phyloP scores from a whole-genome alignment of 2,329 filamentous ascomycete genomes.

The Fusarium floridanum region DNA sequence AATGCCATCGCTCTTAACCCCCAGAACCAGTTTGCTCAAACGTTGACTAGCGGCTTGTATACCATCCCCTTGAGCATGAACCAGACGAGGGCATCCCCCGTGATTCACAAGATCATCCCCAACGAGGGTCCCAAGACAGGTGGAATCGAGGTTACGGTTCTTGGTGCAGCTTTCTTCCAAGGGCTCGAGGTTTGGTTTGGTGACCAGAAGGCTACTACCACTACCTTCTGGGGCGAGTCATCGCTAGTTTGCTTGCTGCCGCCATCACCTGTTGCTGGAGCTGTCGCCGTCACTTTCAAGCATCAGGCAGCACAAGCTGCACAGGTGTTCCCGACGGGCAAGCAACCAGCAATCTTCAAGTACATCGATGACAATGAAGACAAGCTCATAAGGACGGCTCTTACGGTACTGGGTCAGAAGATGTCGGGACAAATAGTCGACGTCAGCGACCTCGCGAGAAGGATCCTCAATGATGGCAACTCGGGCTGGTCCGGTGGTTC shows the following conservation, averaged over 20 bases:
- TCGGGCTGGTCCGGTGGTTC: slow-evolving; percentile 62
- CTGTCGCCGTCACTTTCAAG: slow-evolving; percentile 79
- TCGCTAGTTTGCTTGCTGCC: slow-evolving; percentile 85
- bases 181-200: slow-evolving; percentile 89
- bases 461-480: slow-evolving; percentile 66
- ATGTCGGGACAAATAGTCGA: slow-evolving; percentile 74
- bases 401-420: slow-evolving; percentile 74
- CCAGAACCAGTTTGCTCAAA: slow-evolving; percentile 61
- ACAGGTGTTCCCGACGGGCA: slow-evolving; percentile 53
- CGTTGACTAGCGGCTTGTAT: slow-evolving; percentile 64
- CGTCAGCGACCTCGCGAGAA: slow-evolving; percentile 71
- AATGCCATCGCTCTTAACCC: slow-evolving; percentile 59
- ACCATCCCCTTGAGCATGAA: slow-evolving; percentile 63
- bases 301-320: slow-evolving; percentile 59
- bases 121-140: slow-evolving; percentile 84
- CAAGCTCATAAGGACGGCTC: slow-evolving; percentile 75
- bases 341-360: slow-evolving; percentile 70
- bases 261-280: slow-evolving; percentile 74
- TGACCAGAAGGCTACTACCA: slow-evolving; percentile 72
- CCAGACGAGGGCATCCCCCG: slow-evolving; percentile 62
- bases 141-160: slow-evolving; percentile 87
- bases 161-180: slow-evolving; percentile 83
- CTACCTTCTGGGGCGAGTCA: slow-evolving; percentile 83
- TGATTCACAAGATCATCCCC: slow-evolving; percentile 87
- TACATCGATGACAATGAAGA: slow-evolving; percentile 81